These are phyloP conservation scores for Aspergillus wentii DNA, from an alignment of 495 filamentous ascomycete genomes.

Conservation along the genomic window DNA sequence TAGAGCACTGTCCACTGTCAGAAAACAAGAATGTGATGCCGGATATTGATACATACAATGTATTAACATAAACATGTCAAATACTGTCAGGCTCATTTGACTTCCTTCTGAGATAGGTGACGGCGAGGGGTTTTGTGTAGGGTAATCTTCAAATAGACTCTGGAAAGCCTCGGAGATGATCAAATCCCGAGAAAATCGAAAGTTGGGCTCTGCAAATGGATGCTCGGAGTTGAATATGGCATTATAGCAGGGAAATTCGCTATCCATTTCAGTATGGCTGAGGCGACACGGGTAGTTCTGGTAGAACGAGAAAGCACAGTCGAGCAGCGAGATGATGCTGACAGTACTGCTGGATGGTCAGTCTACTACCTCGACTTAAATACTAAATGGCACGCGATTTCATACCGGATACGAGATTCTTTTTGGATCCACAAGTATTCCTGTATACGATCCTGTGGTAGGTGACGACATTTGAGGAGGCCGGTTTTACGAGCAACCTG, in stretches of 20 bases:
- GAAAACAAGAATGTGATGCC: too few species aligned
- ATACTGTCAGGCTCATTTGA: conserved; percentile 19
- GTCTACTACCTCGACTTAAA: too few species aligned
- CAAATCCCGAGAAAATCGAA: conserved; percentile 26
- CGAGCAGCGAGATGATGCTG: conserved; percentile 32
- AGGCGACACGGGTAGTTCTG: conserved; percentile 41
- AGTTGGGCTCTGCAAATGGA: conserved; percentile 34
- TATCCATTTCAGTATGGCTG: conserved; percentile 32
- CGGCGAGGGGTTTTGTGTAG: conserved; percentile 3
- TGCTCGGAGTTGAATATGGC: conserved; percentile 33
- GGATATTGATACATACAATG: conserved; percentile 35
- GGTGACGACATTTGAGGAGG: conserved; percentile 30
- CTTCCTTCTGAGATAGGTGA: background rate
- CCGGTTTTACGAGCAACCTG: conserved; percentile 34
- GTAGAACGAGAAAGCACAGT: conserved; percentile 43
- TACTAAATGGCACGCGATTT: background rate
- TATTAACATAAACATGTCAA: conserved; percentile 43
- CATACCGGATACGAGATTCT: conserved; percentile 40
- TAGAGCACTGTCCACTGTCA: conserved; percentile 42
- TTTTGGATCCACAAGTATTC: conserved; percentile 41
- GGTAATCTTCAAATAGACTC: conserved; percentile 23
- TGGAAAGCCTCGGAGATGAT: conserved; percentile 32
- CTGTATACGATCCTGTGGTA: conserved; percentile 18
- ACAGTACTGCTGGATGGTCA: conserved; percentile 28
- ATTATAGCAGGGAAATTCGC: conserved; percentile 35